phyloP scores from a whole-genome alignment of 192 early-diverging fungal species.

The Chytriomyces confervae region DNA sequence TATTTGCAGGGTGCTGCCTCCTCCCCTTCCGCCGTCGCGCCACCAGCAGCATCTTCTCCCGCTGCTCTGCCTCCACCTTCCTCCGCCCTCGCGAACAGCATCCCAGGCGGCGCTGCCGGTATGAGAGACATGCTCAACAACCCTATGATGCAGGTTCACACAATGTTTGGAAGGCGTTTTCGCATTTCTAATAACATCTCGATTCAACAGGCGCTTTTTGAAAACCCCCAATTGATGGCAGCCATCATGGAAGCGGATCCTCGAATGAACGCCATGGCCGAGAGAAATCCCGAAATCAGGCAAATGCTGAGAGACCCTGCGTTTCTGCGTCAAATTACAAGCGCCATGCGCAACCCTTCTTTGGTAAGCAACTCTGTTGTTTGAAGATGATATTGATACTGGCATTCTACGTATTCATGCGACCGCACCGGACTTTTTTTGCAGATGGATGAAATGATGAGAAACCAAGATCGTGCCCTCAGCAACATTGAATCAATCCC shows the following conservation, averaged over 20 bases:
- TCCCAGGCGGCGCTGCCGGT: background rate
- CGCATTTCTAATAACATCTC: no score
- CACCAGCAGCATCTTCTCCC: background rate
- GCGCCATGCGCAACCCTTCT: constrained; percentile 35
- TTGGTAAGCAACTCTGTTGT: background rate
- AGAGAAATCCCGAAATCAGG: constrained; percentile 40
- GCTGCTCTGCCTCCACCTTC: background rate
- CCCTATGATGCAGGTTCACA: constrained; percentile 21
- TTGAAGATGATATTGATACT: no score
- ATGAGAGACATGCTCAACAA: constrained; percentile 33
- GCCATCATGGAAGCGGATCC: constrained; percentile 43
- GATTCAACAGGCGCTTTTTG: constrained; percentile 9
- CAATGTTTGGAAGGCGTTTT: no score
- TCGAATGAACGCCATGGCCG: constrained; percentile 29
- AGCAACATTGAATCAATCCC: constrained; percentile 40
- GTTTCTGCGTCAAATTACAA: constrained; percentile 35
- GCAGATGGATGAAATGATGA: constrained; percentile 43
- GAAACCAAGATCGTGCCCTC: constrained; percentile 41
- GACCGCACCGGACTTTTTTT: background rate
- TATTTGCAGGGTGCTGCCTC: background rate
- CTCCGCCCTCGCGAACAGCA: background rate
- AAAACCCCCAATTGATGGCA: constrained; percentile 42
- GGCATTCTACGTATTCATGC: background rate
- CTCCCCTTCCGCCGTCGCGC: constrained; percentile 1
- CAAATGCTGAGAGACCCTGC: constrained; percentile 36